Conservation (phyloP, 1,284 basidiomycete species). For the Mycosarcoma mackinlayi region DNA sequence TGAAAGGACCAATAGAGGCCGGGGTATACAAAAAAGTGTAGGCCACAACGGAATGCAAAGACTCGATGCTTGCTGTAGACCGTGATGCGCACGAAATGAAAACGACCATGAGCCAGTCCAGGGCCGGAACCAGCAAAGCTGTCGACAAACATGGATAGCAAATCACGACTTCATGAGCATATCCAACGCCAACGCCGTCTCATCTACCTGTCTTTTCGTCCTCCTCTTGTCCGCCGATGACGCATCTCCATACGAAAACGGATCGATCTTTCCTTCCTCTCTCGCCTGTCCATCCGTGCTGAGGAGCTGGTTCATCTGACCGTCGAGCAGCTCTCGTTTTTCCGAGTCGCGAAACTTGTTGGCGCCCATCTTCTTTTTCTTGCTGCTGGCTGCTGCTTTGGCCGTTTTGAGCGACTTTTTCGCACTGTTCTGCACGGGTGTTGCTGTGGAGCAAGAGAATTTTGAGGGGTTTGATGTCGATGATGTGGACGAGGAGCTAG, state of each 20-base stretch:
- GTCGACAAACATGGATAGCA: neutral
- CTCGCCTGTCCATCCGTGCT: neutral
- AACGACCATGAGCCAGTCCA: too few species aligned
- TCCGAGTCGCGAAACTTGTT: conserved; percentile 35
- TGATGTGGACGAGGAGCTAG: conserved; percentile 9
- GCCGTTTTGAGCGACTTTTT: conserved; percentile 12
- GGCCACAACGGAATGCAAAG: too few species aligned
- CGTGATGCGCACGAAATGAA: too few species aligned
- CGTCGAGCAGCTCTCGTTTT: conserved; percentile 21
- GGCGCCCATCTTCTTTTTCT: conserved; percentile 12
- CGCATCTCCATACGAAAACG: conserved; percentile 19
- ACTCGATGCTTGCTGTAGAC: too few species aligned
- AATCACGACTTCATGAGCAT: conserved; percentile 31
- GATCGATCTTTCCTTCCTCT: conserved; percentile 4
- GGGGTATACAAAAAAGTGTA: too few species aligned
- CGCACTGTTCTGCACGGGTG: conserved; percentile 16
- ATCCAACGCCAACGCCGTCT: conserved; percentile 25
- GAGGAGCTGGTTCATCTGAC: conserved; percentile 18
- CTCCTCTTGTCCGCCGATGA: conserved; percentile 15
- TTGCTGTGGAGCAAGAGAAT: neutral
- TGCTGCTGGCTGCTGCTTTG: neutral
- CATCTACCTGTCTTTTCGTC: conserved; percentile 28
- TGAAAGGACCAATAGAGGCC: too few species aligned
- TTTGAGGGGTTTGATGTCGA: conserved; percentile 3
- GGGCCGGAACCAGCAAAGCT: too few species aligned